phyloP scores from a whole-genome alignment of 345 rosid genomes.

The Linum trigynum region DNA sequence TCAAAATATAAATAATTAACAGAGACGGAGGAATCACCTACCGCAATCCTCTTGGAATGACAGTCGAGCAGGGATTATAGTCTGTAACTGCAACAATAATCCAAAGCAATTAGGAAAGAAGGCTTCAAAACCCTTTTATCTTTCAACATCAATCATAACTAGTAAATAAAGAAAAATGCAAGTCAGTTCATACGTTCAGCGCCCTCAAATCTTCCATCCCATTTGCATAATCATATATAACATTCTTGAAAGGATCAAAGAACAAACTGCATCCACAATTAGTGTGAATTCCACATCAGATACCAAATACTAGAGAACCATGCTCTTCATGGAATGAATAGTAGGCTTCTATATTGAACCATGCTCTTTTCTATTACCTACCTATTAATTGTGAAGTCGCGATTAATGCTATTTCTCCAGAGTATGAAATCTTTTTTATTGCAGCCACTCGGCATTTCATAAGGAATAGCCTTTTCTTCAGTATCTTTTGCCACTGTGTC shows the following conservation, averaged over 20 bases:
- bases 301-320: not conserved
- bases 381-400: constrained; percentile 98
- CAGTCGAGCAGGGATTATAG: constrained; percentile 59
- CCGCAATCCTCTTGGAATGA: constrained; percentile 89
- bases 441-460: constrained; percentile 28
- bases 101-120: constrained; percentile 12
- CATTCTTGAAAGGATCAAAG: constrained; percentile 51
- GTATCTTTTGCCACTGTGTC: constrained; percentile 40
- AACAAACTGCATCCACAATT: constrained; percentile 42
- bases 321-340: not conserved
- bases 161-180: not conserved
- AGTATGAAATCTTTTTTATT: constrained; percentile 42
- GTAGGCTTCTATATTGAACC: not conserved
- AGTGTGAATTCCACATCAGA: not conserved
- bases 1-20: constrained; percentile 4
- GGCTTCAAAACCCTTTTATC: not conserved
- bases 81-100: constrained; percentile 46
- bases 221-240: constrained; percentile 61
- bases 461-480: constrained; percentile 25
- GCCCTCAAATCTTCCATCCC: constrained; percentile 68
- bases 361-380: not conserved
- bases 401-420: constrained; percentile 70
- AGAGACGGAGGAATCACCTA: constrained; percentile 31
- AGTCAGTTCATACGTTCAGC: constrained; percentile 42
- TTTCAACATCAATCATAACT: not conserved